Conservation (phyloP, 352 stramenopile species). For the Detonula confervacea region DNA sequence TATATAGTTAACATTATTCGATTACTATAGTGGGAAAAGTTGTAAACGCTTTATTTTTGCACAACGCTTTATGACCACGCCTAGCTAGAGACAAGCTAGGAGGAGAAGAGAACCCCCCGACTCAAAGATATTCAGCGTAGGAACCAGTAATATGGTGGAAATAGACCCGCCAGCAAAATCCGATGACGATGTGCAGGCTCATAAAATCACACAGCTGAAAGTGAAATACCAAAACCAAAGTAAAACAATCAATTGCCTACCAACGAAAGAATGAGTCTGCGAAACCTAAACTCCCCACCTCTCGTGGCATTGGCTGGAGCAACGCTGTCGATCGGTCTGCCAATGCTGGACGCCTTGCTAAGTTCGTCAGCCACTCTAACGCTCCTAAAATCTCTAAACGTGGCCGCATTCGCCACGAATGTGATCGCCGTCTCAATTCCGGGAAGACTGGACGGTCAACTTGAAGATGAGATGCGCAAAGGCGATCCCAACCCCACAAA, state of each 20-base stretch:
- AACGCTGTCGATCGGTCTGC: slow-evolving; percentile 37
- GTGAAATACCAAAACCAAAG: neutral
- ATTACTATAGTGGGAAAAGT: too few species aligned
- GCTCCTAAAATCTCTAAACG: slow-evolving; percentile 38
- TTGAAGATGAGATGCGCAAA: slow-evolving; percentile 52
- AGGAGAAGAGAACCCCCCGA: too few species aligned
- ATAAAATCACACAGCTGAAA: neutral
- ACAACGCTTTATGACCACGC: too few species aligned
- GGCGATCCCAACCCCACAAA: slow-evolving; percentile 46
- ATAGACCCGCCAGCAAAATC: too few species aligned
- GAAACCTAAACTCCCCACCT: slow-evolving; percentile 56
- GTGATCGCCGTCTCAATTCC: slow-evolving; percentile 59
- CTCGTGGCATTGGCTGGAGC: slow-evolving; percentile 53
- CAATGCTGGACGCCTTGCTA: slow-evolving; percentile 41
- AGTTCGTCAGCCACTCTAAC: slow-evolving; percentile 37
- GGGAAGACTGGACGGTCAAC: slow-evolving; percentile 62
- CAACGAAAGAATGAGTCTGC: slow-evolving; percentile 48
- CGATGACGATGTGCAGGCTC: too few species aligned
- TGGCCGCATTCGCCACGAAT: slow-evolving; percentile 54
- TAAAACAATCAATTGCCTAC: too few species aligned
- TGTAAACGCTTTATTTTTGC: too few species aligned
- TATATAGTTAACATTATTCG: too few species aligned
- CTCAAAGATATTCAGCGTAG: too few species aligned
- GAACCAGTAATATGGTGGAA: too few species aligned
- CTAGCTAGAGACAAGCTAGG: too few species aligned